Percentiles rank a stretch among this genome's conserved stretches.
Evolutionary conservation across 1,139 yeast genomes (phyloP).

Genomic region (Suhomyces guaymorum): DNA sequence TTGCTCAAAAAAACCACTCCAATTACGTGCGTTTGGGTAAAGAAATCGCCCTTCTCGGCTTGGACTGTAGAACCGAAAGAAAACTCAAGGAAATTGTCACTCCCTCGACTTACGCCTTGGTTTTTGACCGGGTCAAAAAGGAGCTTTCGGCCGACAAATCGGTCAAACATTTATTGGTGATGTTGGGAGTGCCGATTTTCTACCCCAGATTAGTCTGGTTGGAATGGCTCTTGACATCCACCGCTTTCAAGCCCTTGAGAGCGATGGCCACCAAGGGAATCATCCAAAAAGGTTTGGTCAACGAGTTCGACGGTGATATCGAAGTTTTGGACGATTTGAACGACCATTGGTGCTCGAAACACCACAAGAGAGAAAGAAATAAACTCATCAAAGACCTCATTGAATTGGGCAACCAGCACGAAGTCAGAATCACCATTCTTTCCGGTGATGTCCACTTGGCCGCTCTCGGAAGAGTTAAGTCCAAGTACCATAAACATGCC

Average conservation of each 20-base stretch:
- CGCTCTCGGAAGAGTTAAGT: constrained; percentile 74
- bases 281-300: constrained; percentile 68
- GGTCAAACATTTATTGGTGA: constrained; percentile 72
- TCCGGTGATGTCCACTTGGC: constrained; percentile 94
- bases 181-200: constrained; percentile 92
- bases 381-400: constrained; percentile 55
- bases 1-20: constrained; percentile 64
- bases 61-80: constrained; percentile 94
- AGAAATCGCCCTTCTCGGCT: constrained; percentile 67
- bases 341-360: constrained; percentile 93
- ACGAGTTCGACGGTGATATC: constrained; percentile 87
- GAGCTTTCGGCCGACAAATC: constrained; percentile 57
- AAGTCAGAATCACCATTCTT: constrained; percentile 76
- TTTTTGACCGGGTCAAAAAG: constrained; percentile 58
- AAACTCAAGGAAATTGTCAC: constrained; percentile 59
- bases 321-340: constrained; percentile 90
- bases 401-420: constrained; percentile 60
- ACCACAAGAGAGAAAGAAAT: constrained; percentile 81
- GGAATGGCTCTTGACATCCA: constrained; percentile 69
- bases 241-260: constrained; percentile 63
- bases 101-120: constrained; percentile 52
- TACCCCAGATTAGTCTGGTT: constrained; percentile 93
- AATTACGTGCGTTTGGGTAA: constrained; percentile 72
- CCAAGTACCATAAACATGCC: constrained; percentile 54
- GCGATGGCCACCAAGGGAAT: constrained; percentile 69